Conservation (phyloP, 768 basidiomycete genomes). For the Rhodotorula taiwanensis region DNA sequence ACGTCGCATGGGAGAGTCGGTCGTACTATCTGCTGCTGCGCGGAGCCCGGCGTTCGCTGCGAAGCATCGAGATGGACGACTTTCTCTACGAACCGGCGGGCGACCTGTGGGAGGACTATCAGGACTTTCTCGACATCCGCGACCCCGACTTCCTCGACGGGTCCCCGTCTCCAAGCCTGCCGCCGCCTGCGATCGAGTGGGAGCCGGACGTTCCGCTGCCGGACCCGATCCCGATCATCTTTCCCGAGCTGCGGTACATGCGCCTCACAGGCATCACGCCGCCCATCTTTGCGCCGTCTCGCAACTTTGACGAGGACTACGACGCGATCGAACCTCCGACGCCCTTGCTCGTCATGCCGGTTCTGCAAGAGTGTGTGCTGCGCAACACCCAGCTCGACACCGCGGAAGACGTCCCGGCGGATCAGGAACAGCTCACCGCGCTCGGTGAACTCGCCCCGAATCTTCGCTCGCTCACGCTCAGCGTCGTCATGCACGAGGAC, state of each 20-base stretch:
- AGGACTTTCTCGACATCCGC: neutral
- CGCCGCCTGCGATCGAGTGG: neutral
- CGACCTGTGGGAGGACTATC: conserved; percentile 7
- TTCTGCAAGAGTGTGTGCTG: neutral
- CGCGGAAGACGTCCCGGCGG: neutral
- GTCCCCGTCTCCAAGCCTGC: neutral
- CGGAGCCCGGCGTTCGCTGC: conserved; percentile 17
- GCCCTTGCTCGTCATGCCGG: conserved; percentile 26
- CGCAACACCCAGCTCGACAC: conserved; percentile 7
- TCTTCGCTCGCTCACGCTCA: neutral
- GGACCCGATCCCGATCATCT: conserved; percentile 11
- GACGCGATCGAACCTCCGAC: conserved; percentile 18
- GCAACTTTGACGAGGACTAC: neutral
- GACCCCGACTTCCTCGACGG: conserved; percentile 18
- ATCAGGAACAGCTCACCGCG: neutral
- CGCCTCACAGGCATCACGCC: neutral
- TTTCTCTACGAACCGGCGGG: neutral
- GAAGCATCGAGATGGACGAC: neutral
- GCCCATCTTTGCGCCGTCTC: conserved; percentile 13
- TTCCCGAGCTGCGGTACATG: conserved; percentile 2
- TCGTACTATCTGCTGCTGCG: conserved; percentile 21
- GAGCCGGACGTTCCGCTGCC: neutral
- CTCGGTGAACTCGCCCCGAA: conserved; percentile 20
- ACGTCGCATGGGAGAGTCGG: conserved; percentile 12
- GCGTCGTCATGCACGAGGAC: neutral